phyloP scores from a whole-genome alignment of 1,139 yeast species.

The Insectozyma bohioensis region DNA sequence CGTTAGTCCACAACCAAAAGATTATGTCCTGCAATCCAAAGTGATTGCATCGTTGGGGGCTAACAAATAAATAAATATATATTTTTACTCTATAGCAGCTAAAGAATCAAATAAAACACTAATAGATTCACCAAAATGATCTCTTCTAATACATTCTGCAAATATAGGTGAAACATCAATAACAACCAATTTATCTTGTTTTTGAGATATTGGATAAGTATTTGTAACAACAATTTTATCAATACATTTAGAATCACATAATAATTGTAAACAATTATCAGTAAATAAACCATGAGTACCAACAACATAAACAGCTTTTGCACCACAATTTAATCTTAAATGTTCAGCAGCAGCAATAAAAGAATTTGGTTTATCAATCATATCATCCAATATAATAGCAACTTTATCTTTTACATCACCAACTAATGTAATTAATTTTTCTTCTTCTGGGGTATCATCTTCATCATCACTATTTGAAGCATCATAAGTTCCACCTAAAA shows the following conservation, averaged over 20 bases:
- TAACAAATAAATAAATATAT: constrained; percentile 5
- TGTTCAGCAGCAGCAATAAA: constrained; percentile 98
- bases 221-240: constrained; percentile 92
- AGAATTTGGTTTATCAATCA: constrained; percentile 93
- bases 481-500: constrained; percentile 82
- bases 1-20: constrained; percentile 51
- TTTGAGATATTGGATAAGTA: constrained; percentile 83
- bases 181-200: constrained; percentile 68
- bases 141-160: constrained; percentile 98
- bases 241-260: constrained; percentile 77
- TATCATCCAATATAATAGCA: constrained; percentile 92
- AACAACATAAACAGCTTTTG: constrained; percentile 81
- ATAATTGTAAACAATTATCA: constrained; percentile 77
- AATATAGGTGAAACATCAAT: constrained; percentile 94
- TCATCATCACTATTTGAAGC: constrained; percentile 77
- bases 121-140: constrained; percentile 95
- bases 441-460: constrained; percentile 75
- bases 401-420: constrained; percentile 92
- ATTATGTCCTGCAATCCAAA: constrained; percentile 56
- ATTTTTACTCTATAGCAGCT: constrained; percentile 53
- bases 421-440: constrained; percentile 89
- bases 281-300: constrained; percentile 97
- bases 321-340: constrained; percentile 91
- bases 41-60: constrained; percentile 58
- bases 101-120: constrained; percentile 88